A percentile compares a stretch with the other conserved stretches of the same genome.
These are phyloP conservation scores for Pinguiococcus pyrenoidosus DNA, from an alignment of 108 stramenopile genomes.

Conservation along the genomic window DNA sequence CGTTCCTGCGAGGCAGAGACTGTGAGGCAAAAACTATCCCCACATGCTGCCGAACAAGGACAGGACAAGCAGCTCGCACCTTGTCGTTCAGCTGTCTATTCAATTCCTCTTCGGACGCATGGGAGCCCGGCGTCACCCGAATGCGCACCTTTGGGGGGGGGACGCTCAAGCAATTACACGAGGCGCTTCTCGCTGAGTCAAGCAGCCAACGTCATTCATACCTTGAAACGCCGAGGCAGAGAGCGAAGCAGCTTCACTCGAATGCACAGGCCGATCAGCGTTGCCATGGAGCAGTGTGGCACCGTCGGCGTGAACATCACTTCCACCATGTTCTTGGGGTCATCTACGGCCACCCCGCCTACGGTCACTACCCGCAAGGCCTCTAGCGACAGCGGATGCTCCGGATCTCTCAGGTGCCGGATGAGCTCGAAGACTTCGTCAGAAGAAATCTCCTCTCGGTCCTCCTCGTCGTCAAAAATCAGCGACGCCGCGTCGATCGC, in stretches of 20 bases:
- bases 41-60: too few species aligned
- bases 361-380: slow-evolving; percentile 79
- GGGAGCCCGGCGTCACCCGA: slow-evolving; percentile 78
- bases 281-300: slow-evolving; percentile 99
- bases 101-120: slow-evolving; percentile 80
- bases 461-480: slow-evolving; percentile 11
- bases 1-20: too few species aligned
- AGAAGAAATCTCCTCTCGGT: slow-evolving; percentile 30
- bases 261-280: slow-evolving; percentile 88
- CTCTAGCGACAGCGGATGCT: slow-evolving; percentile 92
- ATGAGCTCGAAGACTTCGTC: slow-evolving; percentile 89
- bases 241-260: slow-evolving; percentile 84
- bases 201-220: not conserved
- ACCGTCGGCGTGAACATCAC: slow-evolving; percentile 61
- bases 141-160: slow-evolving; percentile 38
- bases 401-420: slow-evolving; percentile 93
- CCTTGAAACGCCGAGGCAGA: slow-evolving; percentile 70
- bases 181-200: too few species aligned
- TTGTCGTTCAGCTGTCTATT: slow-evolving; percentile 97
- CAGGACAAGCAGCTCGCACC: too few species aligned
- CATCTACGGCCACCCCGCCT: slow-evolving; percentile 13
- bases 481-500: not conserved
- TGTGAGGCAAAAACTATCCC: too few species aligned
- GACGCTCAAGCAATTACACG: too few species aligned
- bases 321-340: slow-evolving; percentile 10